phyloP scores from a whole-genome alignment of 1,284 basidiomycete species.

The Phellopilus nigrolimitatus region DNA sequence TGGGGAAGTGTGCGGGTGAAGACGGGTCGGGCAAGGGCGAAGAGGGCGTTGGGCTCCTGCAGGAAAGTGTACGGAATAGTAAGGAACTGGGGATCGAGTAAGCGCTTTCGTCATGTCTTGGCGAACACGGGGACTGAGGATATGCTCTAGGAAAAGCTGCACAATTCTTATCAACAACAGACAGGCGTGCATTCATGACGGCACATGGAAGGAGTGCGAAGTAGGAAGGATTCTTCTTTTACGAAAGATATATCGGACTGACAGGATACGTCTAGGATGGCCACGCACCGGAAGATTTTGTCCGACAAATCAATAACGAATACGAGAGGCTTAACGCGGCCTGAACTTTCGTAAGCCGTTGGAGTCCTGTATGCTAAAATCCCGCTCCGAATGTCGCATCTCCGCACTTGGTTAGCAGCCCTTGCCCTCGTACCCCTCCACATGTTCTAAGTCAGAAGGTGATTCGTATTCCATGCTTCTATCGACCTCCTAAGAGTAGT shows the following conservation, averaged over 20 bases:
- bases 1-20: constrained; percentile 53
- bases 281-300: constrained; percentile 69
- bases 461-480: background rate
- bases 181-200: constrained; percentile 73
- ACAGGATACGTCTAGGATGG: too few relatives aligned
- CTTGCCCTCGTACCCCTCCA: background rate
- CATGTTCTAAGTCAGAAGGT: background rate
- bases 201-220: constrained; percentile 79
- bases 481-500: constrained; percentile 54
- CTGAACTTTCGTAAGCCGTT: constrained; percentile 12
- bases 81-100: constrained; percentile 53
- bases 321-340: constrained; percentile 54
- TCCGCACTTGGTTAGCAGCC: background rate
- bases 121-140: background rate
- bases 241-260: constrained; percentile 12
- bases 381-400: constrained; percentile 4
- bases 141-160: constrained; percentile 65
- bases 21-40: constrained; percentile 52
- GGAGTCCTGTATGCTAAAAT: constrained; percentile 7
- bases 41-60: constrained; percentile 59
- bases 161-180: constrained; percentile 71
- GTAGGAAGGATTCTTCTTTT: constrained; percentile 40
- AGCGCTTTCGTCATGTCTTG: constrained; percentile 25
- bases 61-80: constrained; percentile 51
- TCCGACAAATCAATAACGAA: constrained; percentile 73